Evolutionary conservation across 2,329 filamentous ascomycete genomes (phyloP).

Genomic region (Pleurostoma richardsiae): DNA sequence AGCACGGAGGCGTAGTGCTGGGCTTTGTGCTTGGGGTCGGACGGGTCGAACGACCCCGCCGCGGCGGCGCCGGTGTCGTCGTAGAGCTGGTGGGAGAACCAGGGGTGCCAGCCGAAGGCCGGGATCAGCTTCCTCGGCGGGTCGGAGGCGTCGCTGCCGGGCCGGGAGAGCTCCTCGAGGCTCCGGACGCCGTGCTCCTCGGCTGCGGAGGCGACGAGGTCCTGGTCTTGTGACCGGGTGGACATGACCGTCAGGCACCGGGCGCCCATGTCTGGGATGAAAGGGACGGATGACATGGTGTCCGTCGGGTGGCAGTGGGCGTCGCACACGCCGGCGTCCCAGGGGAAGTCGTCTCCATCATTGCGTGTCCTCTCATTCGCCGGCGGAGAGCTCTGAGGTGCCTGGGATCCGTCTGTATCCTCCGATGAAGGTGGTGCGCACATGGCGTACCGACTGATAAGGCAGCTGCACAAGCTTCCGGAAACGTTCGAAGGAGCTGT

Average conservation of each 20-base stretch:
- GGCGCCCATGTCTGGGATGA: slow-evolving; percentile 61
- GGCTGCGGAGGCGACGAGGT: slow-evolving; percentile 62
- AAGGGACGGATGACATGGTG: slow-evolving; percentile 56
- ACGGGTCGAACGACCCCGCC: slow-evolving; percentile 28
- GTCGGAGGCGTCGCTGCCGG: slow-evolving; percentile 6
- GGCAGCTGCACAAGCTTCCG: no score
- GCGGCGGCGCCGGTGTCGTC: slow-evolving; percentile 39
- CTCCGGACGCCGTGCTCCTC: slow-evolving; percentile 42
- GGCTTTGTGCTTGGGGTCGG: slow-evolving; percentile 30
- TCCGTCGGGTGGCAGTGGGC: slow-evolving; percentile 84
- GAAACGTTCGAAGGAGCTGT: no score
- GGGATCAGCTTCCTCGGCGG: slow-evolving; percentile 43
- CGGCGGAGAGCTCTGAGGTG: no score
- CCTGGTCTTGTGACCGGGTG: slow-evolving; percentile 69
- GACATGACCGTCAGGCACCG: slow-evolving; percentile 69
- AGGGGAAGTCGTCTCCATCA: slow-evolving; percentile 45
- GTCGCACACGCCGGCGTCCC: slow-evolving; percentile 68
- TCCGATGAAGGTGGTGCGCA: no score
- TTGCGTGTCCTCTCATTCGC: no score
- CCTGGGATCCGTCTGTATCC: no score
- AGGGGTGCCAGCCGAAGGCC: slow-evolving; percentile 84
- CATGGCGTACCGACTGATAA: no score
- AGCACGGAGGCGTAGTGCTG: slow-evolving; percentile 66
- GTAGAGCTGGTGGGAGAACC: slow-evolving; percentile 77
- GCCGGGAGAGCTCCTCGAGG: slow-evolving; percentile 6